Percentiles rank a stretch among this genome's conserved stretches.
Conservation (phyloP, 2,329 filamentous ascomycete species). For the Amauroascus verrucosus region DNA sequence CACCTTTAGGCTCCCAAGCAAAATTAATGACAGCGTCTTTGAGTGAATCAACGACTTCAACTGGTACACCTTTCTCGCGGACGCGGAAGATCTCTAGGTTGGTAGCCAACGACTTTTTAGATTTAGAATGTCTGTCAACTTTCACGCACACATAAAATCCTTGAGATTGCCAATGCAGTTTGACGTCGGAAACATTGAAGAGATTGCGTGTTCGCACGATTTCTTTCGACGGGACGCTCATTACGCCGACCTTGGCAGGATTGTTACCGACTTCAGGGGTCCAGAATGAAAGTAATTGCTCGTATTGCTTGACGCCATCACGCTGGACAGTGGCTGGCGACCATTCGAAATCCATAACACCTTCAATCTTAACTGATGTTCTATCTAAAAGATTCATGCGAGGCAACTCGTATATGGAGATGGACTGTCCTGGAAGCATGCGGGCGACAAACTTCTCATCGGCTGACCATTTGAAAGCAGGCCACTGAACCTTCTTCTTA, state of each 20-base stretch:
- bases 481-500: conserved; percentile 95
- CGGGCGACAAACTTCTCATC: conserved; percentile 96
- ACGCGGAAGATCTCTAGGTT: conserved; percentile 98
- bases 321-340: conserved; percentile 71
- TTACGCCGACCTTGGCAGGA: conserved; percentile 90
- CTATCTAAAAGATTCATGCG: conserved; percentile 85
- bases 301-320: conserved; percentile 79
- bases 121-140: conserved; percentile 97
- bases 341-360: conserved; percentile 97
- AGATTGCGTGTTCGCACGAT: conserved; percentile 89
- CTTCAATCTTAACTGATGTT: conserved; percentile 89
- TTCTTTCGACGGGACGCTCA: conserved; percentile 92
- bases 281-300: conserved; percentile 98
- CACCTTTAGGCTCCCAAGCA: conserved; percentile 96
- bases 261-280: conserved; percentile 97
- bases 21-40: conserved; percentile 99
- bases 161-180: conserved; percentile 97
- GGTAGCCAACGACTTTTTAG: conserved; percentile 93
- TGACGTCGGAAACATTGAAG: conserved; percentile 95
- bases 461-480: conserved; percentile 97
- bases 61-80: conserved; percentile 92
- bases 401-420: conserved; percentile 83
- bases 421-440: conserved; percentile 75
- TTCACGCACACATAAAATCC: conserved; percentile 93
- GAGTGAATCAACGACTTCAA: conserved; percentile 93